A percentile compares a stretch with the other conserved stretches of the same genome.
Evolutionary conservation across 192 early-diverging fungal genomes (phyloP).

Genomic region (Mortierella hygrophila): DNA sequence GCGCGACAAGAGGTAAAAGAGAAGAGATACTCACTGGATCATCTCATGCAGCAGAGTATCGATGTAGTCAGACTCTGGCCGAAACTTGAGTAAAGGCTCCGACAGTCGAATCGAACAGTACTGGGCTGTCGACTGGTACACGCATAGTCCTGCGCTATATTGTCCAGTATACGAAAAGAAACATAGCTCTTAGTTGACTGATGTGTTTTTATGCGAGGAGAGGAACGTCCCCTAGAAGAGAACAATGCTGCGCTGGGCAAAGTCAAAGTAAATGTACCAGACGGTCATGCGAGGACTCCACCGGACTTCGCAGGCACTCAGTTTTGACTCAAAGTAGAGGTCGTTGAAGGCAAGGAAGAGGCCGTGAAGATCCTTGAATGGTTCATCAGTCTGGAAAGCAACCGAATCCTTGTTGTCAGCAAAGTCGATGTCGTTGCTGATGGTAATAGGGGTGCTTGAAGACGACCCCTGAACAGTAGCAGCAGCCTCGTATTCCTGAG

Average conservation of each 20-base stretch:
- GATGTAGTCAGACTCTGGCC: conserved; percentile 69
- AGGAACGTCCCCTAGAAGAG: neutral
- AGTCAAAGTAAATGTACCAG: conserved; percentile 16
- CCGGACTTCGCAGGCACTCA: conserved; percentile 68
- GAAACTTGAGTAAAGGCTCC: conserved; percentile 76
- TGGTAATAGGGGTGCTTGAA: neutral
- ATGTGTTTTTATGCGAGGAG: neutral
- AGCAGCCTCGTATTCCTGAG: conserved; percentile 27
- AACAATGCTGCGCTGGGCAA: neutral
- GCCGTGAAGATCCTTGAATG: conserved; percentile 64
- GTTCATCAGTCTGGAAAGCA: conserved; percentile 5
- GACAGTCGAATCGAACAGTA: conserved; percentile 68
- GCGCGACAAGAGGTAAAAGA: neutral
- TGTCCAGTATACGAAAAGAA: neutral
- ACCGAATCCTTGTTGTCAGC: neutral
- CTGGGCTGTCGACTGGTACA: conserved; percentile 54
- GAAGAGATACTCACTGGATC: conserved; percentile 63
- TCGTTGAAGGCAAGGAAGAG: conserved; percentile 68
- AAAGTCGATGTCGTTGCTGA: neutral
- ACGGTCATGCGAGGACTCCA: conserved; percentile 70
- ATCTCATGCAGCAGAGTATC: conserved; percentile 79
- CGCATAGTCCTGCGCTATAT: conserved; percentile 70
- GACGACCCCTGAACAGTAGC: neutral
- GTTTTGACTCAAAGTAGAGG: conserved; percentile 64
- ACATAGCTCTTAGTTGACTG: neutral